phyloP scores from a whole-genome alignment of 345 rosid species.

The Dipteronia dyeriana region DNA sequence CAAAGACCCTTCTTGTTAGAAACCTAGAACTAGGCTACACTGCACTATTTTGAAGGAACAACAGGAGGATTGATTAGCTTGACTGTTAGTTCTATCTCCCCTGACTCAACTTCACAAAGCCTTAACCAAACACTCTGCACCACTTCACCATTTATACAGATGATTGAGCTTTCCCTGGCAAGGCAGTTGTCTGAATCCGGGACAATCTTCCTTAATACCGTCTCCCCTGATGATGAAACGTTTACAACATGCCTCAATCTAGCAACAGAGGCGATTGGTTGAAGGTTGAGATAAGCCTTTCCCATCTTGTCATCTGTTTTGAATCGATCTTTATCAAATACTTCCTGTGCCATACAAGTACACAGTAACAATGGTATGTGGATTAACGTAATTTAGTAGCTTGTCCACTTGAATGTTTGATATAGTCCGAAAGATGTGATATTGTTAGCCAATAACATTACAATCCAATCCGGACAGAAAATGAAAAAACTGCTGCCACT shows the following conservation, averaged over 20 bases:
- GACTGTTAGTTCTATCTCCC: conserved; percentile 87
- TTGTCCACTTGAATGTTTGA: too few species aligned
- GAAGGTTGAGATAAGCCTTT: conserved; percentile 78
- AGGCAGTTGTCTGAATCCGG: conserved; percentile 84
- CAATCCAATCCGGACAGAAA: neutral
- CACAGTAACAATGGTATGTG: too few species aligned
- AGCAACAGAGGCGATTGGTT: conserved; percentile 80
- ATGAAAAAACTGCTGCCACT: neutral
- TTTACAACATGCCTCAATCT: conserved; percentile 71
- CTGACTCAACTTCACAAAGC: conserved; percentile 82
- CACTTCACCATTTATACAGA: conserved; percentile 71
- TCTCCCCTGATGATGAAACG: conserved; percentile 72
- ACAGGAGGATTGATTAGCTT: conserved; percentile 54
- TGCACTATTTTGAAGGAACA: conserved; percentile 24
- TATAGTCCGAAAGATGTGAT: too few species aligned
- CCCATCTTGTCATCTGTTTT: conserved; percentile 99
- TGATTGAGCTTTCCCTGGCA: conserved; percentile 76
- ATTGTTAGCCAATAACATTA: too few species aligned
- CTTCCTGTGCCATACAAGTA: conserved; percentile 83
- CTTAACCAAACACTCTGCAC: conserved; percentile 89
- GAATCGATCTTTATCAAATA: conserved; percentile 93
- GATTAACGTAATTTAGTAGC: too few species aligned
- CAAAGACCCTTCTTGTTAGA: neutral
- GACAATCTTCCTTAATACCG: conserved; percentile 71
- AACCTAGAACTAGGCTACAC: neutral